Base-by-base conservation (phyloP, 2,329 filamentous ascomycete genomes). In the Hypomyces rosellus region DNA sequence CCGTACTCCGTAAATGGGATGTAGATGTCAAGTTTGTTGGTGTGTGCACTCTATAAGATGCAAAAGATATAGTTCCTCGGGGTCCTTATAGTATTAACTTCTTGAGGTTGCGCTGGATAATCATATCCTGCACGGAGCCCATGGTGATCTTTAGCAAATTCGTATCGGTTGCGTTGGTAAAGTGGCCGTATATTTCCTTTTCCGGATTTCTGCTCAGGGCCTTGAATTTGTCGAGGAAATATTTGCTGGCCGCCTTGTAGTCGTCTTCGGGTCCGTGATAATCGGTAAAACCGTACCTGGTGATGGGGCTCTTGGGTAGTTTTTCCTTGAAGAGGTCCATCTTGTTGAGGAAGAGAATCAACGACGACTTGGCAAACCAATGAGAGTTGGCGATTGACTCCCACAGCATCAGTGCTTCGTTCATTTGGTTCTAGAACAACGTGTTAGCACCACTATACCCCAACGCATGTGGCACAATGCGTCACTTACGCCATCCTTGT, bases 281-380 rank as follows among this genome's bases (percentile, higher is more conserved):
- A 63, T 92, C 88, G 39, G 86, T 86, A 69, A 91, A 91, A 53
- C 81, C 81, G 63, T 89, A 84, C 49, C 82, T 80, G 51, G 80
- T 82, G 57, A 92, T 86, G 3, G 87, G 84, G 56, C 84, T 88
- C 50, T 78, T 74, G 3, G 76, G 69, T 34, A 92, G 75, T 72
- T 92, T 92, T 61, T 85, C 82, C 65, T 82, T 86, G 76, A 92
- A 92, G 12, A 91, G 74, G 68, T 92, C 88, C 73, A 91, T 90
- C 74, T 92, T 92, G 76, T 91, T 92, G 53, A 92, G 76, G 71
- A 92, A 92, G 46, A 92, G 78, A 57, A 92, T 91, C 53, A 91
- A 84, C 1, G 87, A 83, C 38, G 88, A 89, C 59, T 86, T 85
- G 61, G 84, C 82, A 70, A 92, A 92, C 88, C 88, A 92, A 64